phyloP scores from a whole-genome alignment of 2,329 filamentous ascomycete species.

The Colletotrichum simmondsii region DNA sequence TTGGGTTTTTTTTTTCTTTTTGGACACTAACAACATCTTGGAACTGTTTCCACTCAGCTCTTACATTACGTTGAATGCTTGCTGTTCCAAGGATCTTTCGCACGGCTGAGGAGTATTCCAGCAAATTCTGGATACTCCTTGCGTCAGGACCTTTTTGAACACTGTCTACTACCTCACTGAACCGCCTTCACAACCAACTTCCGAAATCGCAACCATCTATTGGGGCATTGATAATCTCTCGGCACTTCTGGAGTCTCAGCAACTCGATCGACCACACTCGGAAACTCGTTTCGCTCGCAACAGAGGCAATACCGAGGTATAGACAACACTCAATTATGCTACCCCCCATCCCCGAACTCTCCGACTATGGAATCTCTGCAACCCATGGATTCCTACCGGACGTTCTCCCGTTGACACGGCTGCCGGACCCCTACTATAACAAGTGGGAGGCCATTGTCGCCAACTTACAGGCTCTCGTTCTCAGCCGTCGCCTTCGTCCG shows the following conservation, averaged over 20 bases:
- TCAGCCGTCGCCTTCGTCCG: slow-evolving; percentile 84
- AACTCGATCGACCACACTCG: neutral
- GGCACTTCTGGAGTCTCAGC: neutral
- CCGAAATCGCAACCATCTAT: neutral
- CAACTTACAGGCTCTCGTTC: slow-evolving; percentile 87
- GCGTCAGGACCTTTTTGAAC: slow-evolving; percentile 62
- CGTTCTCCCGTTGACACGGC: slow-evolving; percentile 79
- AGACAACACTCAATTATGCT: slow-evolving; percentile 54
- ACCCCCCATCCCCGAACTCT: slow-evolving; percentile 70
- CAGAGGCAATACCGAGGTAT: neutral
- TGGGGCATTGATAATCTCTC: neutral
- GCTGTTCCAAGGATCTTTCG: slow-evolving; percentile 44
- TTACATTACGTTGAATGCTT: slow-evolving; percentile 23
- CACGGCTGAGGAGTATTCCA: slow-evolving; percentile 73
- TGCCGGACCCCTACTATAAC: slow-evolving; percentile 92
- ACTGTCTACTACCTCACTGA: slow-evolving; percentile 19
- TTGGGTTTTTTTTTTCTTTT: neutral
- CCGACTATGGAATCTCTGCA: slow-evolving; percentile 83
- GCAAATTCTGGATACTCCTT: slow-evolving; percentile 71
- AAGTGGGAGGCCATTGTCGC: slow-evolving; percentile 90
- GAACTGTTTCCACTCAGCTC: neutral
- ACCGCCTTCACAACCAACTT: slow-evolving; percentile 28
- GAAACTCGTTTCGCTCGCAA: neutral
- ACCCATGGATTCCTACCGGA: slow-evolving; percentile 89
- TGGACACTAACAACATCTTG: neutral